Base-by-base conservation (phyloP, 495 filamentous ascomycete species). In the Penicillium verhagenii region DNA sequence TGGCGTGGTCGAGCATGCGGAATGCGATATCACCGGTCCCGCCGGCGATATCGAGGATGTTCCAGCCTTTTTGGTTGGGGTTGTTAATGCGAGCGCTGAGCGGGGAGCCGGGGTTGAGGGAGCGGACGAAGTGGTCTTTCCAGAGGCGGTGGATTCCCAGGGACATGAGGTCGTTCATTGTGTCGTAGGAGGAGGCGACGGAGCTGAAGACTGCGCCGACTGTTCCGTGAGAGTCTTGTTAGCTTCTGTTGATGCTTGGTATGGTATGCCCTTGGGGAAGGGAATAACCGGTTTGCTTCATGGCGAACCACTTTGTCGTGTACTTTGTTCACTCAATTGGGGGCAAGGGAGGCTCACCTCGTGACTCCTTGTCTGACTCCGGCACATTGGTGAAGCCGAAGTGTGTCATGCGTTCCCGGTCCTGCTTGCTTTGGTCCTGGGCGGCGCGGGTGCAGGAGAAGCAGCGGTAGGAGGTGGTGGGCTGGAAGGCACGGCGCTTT, bases 101-200 rank as follows among this genome's bases (percentile, higher is more conserved):
- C 44, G 78, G 79, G 45, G 84, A 82, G 57, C 94, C 94, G 1
- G 95, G 94, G 75, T 96, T 91, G 11, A 98, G 81, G 20, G 86
- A 86, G 52, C 91, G 86, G 37, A 97, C 94, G 72, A 97, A 98
- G 74, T 96, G 84, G 73, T 97, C 94, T 82, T 98, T 98, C 94
- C 94, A 98, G 45, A 97, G 77, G 14, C 94, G 89, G 73, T 98
- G 94, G 75, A 96, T 92, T 31, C 92, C 92, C 23, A 97, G 84
- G 38, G 92, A 97, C 94, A 98, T 97, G 47, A 97, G 83, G 71
- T 98, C 94, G 81, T 98, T 98, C 94, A 98, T 98, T 59, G 84
- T 85, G 69, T 97, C 92, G 78, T 94, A 89, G 24, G 86, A 90
- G 45, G 90, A 83, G 60, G 94, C 93, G 46, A 98, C 93, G 67